Conservation (phyloP, 179 eudicot species). For the Heliamphora pulchella region DNA sequence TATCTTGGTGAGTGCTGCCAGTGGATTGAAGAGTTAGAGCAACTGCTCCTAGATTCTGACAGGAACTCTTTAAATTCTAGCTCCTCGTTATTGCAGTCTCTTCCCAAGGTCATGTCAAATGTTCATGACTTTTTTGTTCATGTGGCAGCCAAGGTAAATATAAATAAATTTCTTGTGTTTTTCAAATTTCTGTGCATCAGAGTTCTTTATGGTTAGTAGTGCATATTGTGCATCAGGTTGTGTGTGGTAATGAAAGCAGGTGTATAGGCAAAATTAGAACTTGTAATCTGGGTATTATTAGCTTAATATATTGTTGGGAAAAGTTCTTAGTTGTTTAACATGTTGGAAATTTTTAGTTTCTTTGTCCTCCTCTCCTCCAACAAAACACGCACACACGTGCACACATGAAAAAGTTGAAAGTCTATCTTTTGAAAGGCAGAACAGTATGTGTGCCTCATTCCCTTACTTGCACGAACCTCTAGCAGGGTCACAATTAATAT, state of each 20-base stretch:
- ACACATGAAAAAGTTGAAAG: background rate
- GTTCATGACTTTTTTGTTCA: conserved; percentile 94
- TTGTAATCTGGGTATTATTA: background rate
- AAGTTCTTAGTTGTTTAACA: background rate
- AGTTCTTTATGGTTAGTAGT: background rate
- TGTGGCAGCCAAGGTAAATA: conserved; percentile 87
- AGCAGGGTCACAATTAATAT: no score
- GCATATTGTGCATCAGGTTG: background rate
- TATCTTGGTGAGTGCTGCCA: conserved; percentile 72
- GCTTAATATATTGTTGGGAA: background rate
- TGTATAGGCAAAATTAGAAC: background rate
- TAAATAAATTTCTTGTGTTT: conserved; percentile 16
- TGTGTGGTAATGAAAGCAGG: background rate
- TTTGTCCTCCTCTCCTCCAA: no score
- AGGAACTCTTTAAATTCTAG: conserved; percentile 41
- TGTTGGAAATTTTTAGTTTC: background rate
- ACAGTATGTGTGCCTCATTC: background rate
- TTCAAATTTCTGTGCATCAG: background rate
- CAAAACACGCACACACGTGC: no score
- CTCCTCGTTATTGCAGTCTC: conserved; percentile 71
- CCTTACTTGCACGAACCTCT: background rate
- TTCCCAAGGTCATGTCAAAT: conserved; percentile 84
- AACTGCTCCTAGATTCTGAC: conserved; percentile 67
- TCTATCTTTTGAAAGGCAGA: background rate
- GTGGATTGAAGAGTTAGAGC: conserved; percentile 94